These are phyloP conservation scores for Populus euphratica DNA, from an alignment of 345 rosid genomes.

Conservation along the genomic window DNA sequence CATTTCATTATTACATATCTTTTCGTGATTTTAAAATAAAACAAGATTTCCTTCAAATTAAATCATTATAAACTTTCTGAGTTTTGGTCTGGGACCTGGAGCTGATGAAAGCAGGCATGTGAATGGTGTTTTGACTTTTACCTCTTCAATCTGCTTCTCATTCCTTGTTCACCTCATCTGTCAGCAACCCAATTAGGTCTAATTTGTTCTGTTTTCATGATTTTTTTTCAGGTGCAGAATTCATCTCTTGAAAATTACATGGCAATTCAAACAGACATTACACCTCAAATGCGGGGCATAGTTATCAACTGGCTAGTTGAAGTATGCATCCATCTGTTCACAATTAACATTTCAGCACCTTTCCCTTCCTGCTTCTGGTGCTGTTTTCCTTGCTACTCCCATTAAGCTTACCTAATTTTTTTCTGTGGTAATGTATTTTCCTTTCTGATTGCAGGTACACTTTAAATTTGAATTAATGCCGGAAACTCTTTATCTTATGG, in stretches of 20 bases:
- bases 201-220: not conserved
- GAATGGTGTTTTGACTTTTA: not conserved
- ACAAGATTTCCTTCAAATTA: not conserved
- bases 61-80: not conserved
- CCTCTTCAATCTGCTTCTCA: not conserved
- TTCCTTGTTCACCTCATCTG: not conserved
- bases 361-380: not conserved
- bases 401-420: not conserved
- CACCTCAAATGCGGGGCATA: slow-evolving; percentile 75
- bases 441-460: slow-evolving; percentile 61
- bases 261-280: slow-evolving; percentile 55
- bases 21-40: not conserved
- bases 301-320: slow-evolving; percentile 95
- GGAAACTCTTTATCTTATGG: slow-evolving; percentile 90
- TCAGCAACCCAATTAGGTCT: not conserved
- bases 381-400: slow-evolving; percentile 3
- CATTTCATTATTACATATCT: not conserved
- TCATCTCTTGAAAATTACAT: slow-evolving; percentile 53
- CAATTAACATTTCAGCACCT: slow-evolving; percentile 5
- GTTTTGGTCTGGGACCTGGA: not conserved
- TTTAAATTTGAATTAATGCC: slow-evolving; percentile 78
- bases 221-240: slow-evolving; percentile 51
- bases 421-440: slow-evolving; percentile 9
- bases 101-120: not conserved
- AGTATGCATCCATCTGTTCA: slow-evolving; percentile 37